Evolutionary conservation across 1,139 yeast genomes (phyloP), one percentile per base, ranked within the genome.

Genomic region (Hansenula lynferdii): DNA sequence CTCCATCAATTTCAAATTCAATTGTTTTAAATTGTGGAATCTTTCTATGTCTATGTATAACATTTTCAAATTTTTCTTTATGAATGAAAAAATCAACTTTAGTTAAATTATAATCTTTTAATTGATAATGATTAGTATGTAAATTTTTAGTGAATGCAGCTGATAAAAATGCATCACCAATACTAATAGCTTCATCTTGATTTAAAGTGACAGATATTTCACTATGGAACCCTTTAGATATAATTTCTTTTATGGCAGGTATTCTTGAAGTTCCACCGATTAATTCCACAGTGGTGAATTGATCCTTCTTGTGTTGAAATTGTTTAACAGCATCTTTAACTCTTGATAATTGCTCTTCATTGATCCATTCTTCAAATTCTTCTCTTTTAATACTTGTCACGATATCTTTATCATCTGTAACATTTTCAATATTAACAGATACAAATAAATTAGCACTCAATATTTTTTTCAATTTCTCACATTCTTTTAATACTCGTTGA

Each of bases 221-320:
- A 9, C 5, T 17, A 2, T 14, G n/a, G 14, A 32, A 17, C 3
- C 12, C n/a, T 18, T 28, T 8, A 8, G 34, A 17, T 12, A 30
- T 27, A 17, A 8, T 15, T 1, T 35, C 27, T 27, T 30, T 28
- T 2, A 31, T 31, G 2, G 25, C 7, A 32, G 39, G 34, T 4
- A 34, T 14, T 28, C 44, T 30, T 6, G 38, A 25, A 16, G 35
- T 33, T 11, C 41, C 44, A n/a, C 38, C 37, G 17, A 41, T 37
- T 12, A 37, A 22, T 24, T 37, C 36, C 22, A 37, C 22, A 12
- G 28, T 14, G 5, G 10, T 18, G 27, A 25, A 23, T 20, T 31
- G 22, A 12, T 25, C 25, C 3, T 26, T 19, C 15, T 17, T 25
- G 15, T 9, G 11, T 14, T 22, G 16, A 16, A 16, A 24, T 17